These are phyloP conservation scores for Ustilago hordei DNA, from an alignment of 1,284 basidiomycete genomes.

Conservation along the genomic window DNA sequence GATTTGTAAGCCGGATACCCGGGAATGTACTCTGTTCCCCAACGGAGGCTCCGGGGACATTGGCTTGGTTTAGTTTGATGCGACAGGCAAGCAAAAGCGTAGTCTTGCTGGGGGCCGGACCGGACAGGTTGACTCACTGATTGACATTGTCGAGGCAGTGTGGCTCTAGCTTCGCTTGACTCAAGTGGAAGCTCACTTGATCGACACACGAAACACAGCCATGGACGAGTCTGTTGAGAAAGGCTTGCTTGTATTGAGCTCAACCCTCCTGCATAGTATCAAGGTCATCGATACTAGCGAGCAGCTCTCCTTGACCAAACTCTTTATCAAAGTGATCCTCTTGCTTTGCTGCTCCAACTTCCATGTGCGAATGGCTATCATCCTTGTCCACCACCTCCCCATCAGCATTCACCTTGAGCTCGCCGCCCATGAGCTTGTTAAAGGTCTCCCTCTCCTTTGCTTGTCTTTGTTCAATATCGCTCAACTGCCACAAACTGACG, in stretches of 20 bases:
- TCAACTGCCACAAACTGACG: slow-evolving; percentile 91
- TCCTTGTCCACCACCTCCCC: slow-evolving; percentile 49
- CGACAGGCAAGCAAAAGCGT: too few relatives aligned
- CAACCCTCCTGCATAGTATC: slow-evolving; percentile 8
- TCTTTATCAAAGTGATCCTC: slow-evolving; percentile 61
- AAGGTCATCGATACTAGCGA: slow-evolving; percentile 6
- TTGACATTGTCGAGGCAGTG: not conserved
- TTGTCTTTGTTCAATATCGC: slow-evolving; percentile 84
- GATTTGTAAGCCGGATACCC: too few relatives aligned
- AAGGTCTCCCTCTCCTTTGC: slow-evolving; percentile 76
- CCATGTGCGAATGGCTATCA: slow-evolving; percentile 39
- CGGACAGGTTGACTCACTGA: not conserved
- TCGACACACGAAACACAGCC: not conserved
- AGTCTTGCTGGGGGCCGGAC: too few relatives aligned
- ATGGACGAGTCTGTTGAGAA: not conserved
- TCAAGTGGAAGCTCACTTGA: not conserved
- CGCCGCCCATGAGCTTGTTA: slow-evolving; percentile 58
- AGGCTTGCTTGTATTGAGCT: slow-evolving; percentile 9
- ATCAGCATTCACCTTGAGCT: slow-evolving; percentile 45
- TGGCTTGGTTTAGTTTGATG: too few relatives aligned
- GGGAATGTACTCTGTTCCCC: not conserved
- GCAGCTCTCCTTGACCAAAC: slow-evolving; percentile 5
- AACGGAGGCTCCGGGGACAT: not conserved
- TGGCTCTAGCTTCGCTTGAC: too few relatives aligned
- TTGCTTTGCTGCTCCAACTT: slow-evolving; percentile 17